Conservation (phyloP, 257 asterid species). For the Cruciata laevipes region DNA sequence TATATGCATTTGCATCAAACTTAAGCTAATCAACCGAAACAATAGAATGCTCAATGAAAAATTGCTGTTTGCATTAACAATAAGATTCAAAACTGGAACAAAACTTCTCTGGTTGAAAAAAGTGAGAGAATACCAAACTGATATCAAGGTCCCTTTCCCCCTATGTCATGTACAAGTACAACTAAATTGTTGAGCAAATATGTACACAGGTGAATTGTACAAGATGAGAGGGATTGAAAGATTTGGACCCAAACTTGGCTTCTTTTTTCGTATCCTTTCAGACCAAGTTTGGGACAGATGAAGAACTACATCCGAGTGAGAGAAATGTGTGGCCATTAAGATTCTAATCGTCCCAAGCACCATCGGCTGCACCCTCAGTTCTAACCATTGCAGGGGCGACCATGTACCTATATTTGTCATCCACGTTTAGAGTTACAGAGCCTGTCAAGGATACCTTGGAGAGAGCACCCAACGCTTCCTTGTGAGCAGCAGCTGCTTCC, state of each 20-base stretch:
- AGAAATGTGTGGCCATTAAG: not conserved
- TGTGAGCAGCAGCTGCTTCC: constrained; percentile 71
- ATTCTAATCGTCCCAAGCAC: constrained; percentile 72
- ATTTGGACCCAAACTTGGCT: not conserved
- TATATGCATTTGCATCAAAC: too few relatives aligned
- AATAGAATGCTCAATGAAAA: not conserved
- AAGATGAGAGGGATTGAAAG: constrained; percentile 1
- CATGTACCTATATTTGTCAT: constrained; percentile 76
- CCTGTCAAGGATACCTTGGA: constrained; percentile 46
- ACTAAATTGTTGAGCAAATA: not conserved
- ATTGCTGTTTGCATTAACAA: not conserved
- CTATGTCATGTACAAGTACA: constrained; percentile 4
- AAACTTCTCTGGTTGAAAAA: not conserved
- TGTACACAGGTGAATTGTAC: not conserved
- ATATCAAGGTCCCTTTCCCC: not conserved
- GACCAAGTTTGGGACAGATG: too few relatives aligned
- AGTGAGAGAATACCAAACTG: not conserved
- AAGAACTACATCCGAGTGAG: not conserved
- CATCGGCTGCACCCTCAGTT: constrained; percentile 74
- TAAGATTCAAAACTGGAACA: not conserved
- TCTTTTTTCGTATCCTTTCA: not conserved
- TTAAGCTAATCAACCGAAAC: too few relatives aligned
- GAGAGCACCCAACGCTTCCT: constrained; percentile 39
- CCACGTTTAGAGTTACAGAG: constrained; percentile 46
- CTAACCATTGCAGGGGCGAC: constrained; percentile 38